These are phyloP conservation scores for Coniochaeta hoffmannii DNA, from an alignment of 2,329 filamentous ascomycete species.

Conservation along the genomic window DNA sequence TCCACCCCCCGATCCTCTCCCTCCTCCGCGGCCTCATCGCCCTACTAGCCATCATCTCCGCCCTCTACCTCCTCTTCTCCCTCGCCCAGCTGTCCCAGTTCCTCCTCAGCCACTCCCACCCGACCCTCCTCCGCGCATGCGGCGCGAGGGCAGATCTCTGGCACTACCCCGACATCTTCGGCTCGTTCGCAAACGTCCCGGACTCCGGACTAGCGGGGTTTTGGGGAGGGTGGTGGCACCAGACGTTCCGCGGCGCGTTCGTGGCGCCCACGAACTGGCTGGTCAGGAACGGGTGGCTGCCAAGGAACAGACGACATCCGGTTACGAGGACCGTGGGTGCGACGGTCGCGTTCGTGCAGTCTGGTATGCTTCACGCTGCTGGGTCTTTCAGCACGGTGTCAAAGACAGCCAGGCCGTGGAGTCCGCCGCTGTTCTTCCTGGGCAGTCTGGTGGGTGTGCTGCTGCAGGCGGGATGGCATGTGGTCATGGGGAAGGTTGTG, in stretches of 20 bases:
- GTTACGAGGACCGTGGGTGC: constrained; percentile 25
- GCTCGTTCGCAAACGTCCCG: constrained; percentile 45
- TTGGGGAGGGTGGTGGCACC: constrained; percentile 89
- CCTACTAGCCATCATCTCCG: constrained; percentile 47
- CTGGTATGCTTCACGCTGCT: constrained; percentile 61
- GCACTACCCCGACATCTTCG: constrained; percentile 48
- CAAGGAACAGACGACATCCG: constrained; percentile 19
- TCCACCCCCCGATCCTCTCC: constrained; percentile 38
- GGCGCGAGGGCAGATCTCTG: constrained; percentile 43
- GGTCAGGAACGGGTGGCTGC: constrained; percentile 29
- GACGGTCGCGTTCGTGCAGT: constrained; percentile 55
- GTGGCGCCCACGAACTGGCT: constrained; percentile 49
- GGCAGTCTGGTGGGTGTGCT: constrained; percentile 60
- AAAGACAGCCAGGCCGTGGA: constrained; percentile 35
- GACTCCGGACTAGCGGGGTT: constrained; percentile 69
- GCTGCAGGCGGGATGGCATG: constrained; percentile 41
- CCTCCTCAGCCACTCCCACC: constrained; percentile 7
- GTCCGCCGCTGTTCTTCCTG: constrained; percentile 62
- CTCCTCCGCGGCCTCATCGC: constrained; percentile 50
- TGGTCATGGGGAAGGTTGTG: constrained; percentile 18
- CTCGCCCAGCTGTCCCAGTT: constrained; percentile 21
- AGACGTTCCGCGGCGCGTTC: constrained; percentile 74
- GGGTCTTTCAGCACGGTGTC: constrained; percentile 64
- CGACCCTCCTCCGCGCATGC: constrained; percentile 27
- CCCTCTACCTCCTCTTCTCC: constrained; percentile 54